Evolutionary conservation across 2,329 filamentous ascomycete species (phyloP).

Genomic region (Lachnellula subtilissima): DNA sequence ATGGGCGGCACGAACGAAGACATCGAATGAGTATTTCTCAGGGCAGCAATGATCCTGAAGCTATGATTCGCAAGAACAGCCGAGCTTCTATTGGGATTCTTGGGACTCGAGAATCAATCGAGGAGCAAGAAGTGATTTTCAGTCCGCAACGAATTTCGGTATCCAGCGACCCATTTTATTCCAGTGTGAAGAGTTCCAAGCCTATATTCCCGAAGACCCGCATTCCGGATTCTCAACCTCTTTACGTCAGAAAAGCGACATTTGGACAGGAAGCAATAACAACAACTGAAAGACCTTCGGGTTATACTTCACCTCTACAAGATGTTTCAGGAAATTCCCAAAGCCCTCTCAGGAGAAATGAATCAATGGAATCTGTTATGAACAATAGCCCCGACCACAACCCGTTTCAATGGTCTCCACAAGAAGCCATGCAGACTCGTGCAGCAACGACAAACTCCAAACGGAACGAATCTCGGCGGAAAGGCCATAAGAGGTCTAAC

Average conservation of each 20-base stretch:
- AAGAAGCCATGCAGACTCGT: constrained; percentile 18
- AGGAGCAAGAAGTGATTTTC: constrained; percentile 2
- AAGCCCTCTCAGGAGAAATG: constrained; percentile 4
- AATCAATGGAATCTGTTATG: not conserved
- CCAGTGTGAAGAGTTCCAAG: constrained; percentile 16
- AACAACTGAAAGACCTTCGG: constrained; percentile 8
- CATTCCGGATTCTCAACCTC: constrained; percentile 15
- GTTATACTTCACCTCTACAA: constrained; percentile 15
- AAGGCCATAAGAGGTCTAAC: constrained; percentile 26
- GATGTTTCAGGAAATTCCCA: constrained; percentile 22
- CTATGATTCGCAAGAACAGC: constrained; percentile 14
- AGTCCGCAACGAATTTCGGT: constrained; percentile 9
- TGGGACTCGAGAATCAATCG: constrained; percentile 1
- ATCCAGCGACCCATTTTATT: constrained; percentile 23
- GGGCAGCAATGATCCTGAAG: constrained; percentile 1
- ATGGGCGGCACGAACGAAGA: constrained; percentile 5
- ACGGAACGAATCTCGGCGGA: constrained; percentile 5
- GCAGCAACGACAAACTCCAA: constrained; percentile 8
- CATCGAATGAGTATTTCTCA: constrained; percentile 11
- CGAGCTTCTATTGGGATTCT: constrained; percentile 5
- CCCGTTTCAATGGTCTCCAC: constrained; percentile 27
- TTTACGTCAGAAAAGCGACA: constrained; percentile 25
- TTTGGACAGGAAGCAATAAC: constrained; percentile 19
- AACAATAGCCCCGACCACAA: constrained; percentile 9
- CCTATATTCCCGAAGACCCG: constrained; percentile 7